These are phyloP conservation scores for Cyclaneusma minus DNA, from an alignment of 2,329 filamentous ascomycete genomes.

Conservation along the genomic window DNA sequence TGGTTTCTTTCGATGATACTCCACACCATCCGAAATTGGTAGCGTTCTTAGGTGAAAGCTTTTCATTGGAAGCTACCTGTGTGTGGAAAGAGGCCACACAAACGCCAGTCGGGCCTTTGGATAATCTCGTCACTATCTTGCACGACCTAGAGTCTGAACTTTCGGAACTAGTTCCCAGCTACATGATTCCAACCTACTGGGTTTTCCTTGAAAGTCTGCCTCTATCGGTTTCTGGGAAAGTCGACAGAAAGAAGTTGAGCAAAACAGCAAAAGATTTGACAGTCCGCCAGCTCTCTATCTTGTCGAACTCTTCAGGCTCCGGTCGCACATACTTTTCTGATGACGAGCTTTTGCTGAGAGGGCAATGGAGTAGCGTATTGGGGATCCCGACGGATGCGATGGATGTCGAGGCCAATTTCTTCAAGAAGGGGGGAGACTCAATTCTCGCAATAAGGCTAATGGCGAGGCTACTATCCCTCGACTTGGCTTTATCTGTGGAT, in stretches of 20 bases:
- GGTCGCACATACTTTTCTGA: neutral
- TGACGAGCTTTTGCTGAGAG: neutral
- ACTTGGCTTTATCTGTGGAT: conserved; percentile 3
- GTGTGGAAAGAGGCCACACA: neutral
- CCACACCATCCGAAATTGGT: neutral
- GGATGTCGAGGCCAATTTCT: conserved; percentile 24
- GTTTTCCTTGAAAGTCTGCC: conserved; percentile 6
- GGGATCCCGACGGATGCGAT: too few species aligned
- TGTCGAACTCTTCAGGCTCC: too few species aligned
- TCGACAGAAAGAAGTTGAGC: conserved; percentile 7
- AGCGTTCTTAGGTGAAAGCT: neutral
- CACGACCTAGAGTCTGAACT: neutral
- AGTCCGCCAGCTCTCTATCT: too few species aligned
- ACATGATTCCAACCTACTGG: conserved; percentile 10
- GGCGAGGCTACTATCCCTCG: conserved; percentile 1
- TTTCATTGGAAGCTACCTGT: neutral
- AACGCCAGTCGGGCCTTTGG: neutral
- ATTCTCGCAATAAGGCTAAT: conserved; percentile 23
- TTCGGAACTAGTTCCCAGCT: conserved; percentile 3
- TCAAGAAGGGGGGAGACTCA: conserved; percentile 29
- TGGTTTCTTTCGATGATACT: neutral
- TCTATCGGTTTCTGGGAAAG: conserved; percentile 7
- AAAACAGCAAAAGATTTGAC: too few species aligned
- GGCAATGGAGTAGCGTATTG: too few species aligned
- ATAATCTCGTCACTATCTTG: neutral